Evolutionary conservation across 2,329 filamentous ascomycete genomes (phyloP).

Genomic region (Diaporthe sp.): DNA sequence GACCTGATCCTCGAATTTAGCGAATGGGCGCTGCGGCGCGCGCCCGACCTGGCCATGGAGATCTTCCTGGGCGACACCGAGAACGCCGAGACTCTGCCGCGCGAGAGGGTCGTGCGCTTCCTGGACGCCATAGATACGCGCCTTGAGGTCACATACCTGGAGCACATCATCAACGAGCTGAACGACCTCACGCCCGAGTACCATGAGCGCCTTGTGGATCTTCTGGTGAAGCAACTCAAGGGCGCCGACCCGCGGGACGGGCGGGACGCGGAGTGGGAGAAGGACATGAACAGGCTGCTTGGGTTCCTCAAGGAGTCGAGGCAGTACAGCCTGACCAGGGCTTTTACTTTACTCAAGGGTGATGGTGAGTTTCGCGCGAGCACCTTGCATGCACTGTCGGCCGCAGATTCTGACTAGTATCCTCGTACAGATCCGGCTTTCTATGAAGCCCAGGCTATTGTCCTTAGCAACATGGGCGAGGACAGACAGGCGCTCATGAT

Average conservation of each 20-base stretch:
- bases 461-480: slow-evolving; percentile 94
- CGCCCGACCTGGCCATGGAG: slow-evolving; percentile 86
- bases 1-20: slow-evolving; percentile 93
- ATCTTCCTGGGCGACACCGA: slow-evolving; percentile 94
- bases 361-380: slow-evolving; percentile 71
- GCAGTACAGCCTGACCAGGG: slow-evolving; percentile 84
- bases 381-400: neutral
- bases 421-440: slow-evolving; percentile 78
- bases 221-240: slow-evolving; percentile 72
- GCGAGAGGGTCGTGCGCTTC: slow-evolving; percentile 81
- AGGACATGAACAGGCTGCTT: slow-evolving; percentile 76
- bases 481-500: slow-evolving; percentile 97
- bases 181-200: slow-evolving; percentile 88
- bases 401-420: slow-evolving; percentile 34
- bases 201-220: slow-evolving; percentile 85
- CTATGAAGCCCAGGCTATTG: slow-evolving; percentile 89
- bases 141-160: slow-evolving; percentile 86
- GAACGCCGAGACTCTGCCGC: slow-evolving; percentile 90
- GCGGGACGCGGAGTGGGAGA: slow-evolving; percentile 64
- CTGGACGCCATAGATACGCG: slow-evolving; percentile 76
- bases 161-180: slow-evolving; percentile 90
- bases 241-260: slow-evolving; percentile 52
- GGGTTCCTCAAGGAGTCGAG: slow-evolving; percentile 81
- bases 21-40: slow-evolving; percentile 83
- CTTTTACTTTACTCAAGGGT: slow-evolving; percentile 81